phyloP scores from a whole-genome alignment of 176 grass and related monocot genomes.

The Oryza nivara region DNA sequence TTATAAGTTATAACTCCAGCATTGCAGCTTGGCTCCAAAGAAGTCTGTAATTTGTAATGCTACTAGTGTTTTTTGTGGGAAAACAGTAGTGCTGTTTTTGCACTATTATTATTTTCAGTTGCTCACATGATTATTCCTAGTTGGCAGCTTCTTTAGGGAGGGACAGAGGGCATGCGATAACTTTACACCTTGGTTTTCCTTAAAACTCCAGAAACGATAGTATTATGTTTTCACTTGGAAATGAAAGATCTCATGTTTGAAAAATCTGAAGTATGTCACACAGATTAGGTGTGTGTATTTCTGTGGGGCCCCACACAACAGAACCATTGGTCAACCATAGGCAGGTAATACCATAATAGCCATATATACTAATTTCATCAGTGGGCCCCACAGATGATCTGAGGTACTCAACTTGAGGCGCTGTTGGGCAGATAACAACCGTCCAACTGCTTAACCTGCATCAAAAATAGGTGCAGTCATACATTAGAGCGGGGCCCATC shows the following conservation, averaged over 20 bases:
- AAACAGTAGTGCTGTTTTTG: not conserved
- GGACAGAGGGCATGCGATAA: not conserved
- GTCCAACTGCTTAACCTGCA: constrained; percentile 85
- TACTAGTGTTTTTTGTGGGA: constrained; percentile 21
- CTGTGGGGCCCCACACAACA: constrained; percentile 58
- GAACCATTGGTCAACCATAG: constrained; percentile 46
- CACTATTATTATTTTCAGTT: constrained; percentile 29
- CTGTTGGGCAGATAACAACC: constrained; percentile 71
- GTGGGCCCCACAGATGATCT: constrained; percentile 55
- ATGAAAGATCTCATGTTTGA: constrained; percentile 36
- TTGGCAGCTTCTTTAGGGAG: constrained; percentile 14
- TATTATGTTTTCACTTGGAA: constrained; percentile 36
- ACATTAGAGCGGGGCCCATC: constrained; percentile 49
- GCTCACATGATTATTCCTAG: constrained; percentile 7
- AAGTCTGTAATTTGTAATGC: not conserved
- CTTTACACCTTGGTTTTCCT: constrained; percentile 10
- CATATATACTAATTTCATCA: constrained; percentile 63
- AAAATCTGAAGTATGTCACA: constrained; percentile 39
- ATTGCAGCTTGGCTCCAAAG: constrained; percentile 9
- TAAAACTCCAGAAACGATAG: not conserved
- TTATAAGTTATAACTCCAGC: not conserved
- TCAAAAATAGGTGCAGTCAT: constrained; percentile 65
- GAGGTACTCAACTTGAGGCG: constrained; percentile 50
- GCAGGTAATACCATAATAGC: constrained; percentile 49
- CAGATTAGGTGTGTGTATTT: constrained; percentile 42